These are phyloP conservation scores for Mycena leptocephala DNA, from an alignment of 768 basidiomycete species.

Conservation along the genomic window DNA sequence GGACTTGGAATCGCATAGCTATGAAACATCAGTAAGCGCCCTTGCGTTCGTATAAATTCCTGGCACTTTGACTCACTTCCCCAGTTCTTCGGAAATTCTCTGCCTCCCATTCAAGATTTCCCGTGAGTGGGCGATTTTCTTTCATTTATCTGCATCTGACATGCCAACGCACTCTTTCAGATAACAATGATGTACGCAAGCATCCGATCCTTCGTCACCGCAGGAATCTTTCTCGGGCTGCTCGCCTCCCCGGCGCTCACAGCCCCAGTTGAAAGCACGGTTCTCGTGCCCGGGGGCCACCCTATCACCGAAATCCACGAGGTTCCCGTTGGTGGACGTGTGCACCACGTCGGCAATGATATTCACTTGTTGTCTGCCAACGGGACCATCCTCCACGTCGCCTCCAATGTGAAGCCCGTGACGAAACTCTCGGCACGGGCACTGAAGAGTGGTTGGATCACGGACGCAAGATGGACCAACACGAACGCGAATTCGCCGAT, in stretches of 20 bases:
- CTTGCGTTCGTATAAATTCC: no score
- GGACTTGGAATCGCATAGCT: no score
- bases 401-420: not conserved
- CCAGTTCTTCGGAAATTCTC: no score
- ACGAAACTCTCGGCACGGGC: not conserved
- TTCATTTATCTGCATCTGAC: no score
- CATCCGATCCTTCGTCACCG: not conserved
- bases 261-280: not conserved
- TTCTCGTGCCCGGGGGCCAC: not conserved
- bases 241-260: not conserved
- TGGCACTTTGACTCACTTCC: no score
- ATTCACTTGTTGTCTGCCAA: not conserved
- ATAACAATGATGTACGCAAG: no score
- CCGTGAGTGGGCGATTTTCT: no score
- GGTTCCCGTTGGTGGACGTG: not conserved
- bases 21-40: no score
- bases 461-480: constrained; percentile 30
- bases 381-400: not conserved
- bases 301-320: not conserved
- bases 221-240: not conserved
- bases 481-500: constrained; percentile 33
- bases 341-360: not conserved
- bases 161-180: no score
- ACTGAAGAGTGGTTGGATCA: constrained; percentile 14
- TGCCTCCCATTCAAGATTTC: no score